Evolutionary conservation across 1,284 basidiomycete species (phyloP), one percentile per base, ranked within the genome.

Genomic region (Athelia psychrophila): DNA sequence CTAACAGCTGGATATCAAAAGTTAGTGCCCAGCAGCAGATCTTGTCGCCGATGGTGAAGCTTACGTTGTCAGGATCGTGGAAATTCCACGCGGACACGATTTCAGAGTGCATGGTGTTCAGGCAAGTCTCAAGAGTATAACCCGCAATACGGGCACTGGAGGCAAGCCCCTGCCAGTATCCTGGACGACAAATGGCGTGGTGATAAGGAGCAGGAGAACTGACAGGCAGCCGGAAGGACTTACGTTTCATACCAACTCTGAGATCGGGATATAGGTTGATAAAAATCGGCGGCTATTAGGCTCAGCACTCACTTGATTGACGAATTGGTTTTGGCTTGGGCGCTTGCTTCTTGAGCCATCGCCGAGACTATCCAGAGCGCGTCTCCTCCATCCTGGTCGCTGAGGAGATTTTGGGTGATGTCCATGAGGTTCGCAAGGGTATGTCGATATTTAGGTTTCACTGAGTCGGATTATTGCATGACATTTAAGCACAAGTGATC

Each of bases 41-140:
- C n/a, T n/a, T n/a, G n/a, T n/a, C n/a, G n/a, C n/a, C 33, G n/a
- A 35, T 10, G 10, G n/a, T 10, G 10, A 24, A 25, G 27, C 53
- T 9, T 51, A 62, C 68, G 6, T 56, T 3, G 10, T 52, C 20
- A 1, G 60, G 61, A 51, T 68, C 68, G 22, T 56, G 22, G 18
- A 68, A 60, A 48, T 68, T 67, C 66, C 66, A 68, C 12, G 61
- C 55, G 3, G 49, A 30, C 18, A 63, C 48, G 16, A 67, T 58
- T 16, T 68, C 68, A 3, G 48, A 22, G 16, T 55, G 64, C 20
- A 68, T 54, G 2, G 58, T 51, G 13, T 55, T 15, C 44, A 71
- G 40, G 42, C 64, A 63, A 13, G 52, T 45, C 13, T 44, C 33
- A 49, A 56, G 44, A 2, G 60, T 60, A 19, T 32, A 53, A 3